These are phyloP conservation scores for Ramalina intermedia DNA, from an alignment of 495 filamentous ascomycete species.

Conservation along the genomic window DNA sequence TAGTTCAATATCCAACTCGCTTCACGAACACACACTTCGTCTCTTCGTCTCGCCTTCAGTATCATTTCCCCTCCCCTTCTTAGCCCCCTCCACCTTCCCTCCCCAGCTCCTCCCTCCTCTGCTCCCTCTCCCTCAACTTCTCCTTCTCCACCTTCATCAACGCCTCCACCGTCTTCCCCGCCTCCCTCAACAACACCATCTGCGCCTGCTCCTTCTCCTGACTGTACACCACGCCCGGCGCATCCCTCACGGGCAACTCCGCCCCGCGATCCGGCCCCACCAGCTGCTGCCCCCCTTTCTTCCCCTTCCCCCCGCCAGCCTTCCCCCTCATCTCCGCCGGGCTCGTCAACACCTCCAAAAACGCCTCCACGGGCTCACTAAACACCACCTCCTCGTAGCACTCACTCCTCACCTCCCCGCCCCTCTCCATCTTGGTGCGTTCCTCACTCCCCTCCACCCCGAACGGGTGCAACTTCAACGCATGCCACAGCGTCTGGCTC, in stretches of 20 bases:
- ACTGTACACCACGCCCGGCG: conserved; percentile 57
- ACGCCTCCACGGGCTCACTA: conserved; percentile 85
- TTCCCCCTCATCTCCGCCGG: conserved; percentile 24
- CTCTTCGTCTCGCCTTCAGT: no score
- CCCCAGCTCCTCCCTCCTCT: conserved; percentile 46
- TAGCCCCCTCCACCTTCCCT: conserved; percentile 48
- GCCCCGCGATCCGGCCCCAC: conserved; percentile 44
- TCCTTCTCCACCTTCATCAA: conserved; percentile 56
- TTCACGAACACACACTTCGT: no score
- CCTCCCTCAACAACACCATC: conserved; percentile 40
- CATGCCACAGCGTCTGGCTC: conserved; percentile 80
- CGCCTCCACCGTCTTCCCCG: conserved; percentile 44
- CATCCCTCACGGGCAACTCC: conserved; percentile 51
- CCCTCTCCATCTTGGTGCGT: conserved; percentile 50
- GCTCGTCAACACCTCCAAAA: conserved; percentile 63
- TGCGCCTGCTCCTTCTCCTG: conserved; percentile 59
- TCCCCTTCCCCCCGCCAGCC: conserved; percentile 32
- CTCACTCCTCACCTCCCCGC: conserved; percentile 56
- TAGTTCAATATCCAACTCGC: no score
- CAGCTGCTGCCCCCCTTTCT: conserved; percentile 29
- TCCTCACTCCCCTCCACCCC: conserved; percentile 67
- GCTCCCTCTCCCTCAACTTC: conserved; percentile 45
- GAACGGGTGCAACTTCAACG: conserved; percentile 81
- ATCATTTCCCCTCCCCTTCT: no score
- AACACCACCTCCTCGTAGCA: conserved; percentile 85